Evolutionary conservation across 331 rosid species (phyloP), one percentile per base, ranked within the genome.

Genomic region (Malus hybrid): DNA sequence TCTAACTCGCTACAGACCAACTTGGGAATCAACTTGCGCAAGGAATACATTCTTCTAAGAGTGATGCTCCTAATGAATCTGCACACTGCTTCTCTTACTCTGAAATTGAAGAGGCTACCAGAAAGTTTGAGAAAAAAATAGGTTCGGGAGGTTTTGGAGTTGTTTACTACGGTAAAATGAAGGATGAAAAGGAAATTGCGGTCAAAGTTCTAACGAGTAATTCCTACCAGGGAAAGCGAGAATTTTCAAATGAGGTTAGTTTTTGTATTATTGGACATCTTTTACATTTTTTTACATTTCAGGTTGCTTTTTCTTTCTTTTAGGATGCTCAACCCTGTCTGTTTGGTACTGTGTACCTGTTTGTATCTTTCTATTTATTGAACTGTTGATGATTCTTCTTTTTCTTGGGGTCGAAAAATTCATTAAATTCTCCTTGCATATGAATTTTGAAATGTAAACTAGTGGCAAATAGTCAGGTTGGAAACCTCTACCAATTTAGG

Each of bases 71-170:
- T 76, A 77, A 85, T 66, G 96, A 93, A 79, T 84, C 85, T 68
- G 98, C 93, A 69, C 88, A 85, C 79, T 88, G 89, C 86, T 93
- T 88, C 84, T 77, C 80, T 70, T 75, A 50, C 71, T 74, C 83
- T 29, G 96, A 93, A 74, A 88, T 93, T 75, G 87, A 87, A 82
- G 84, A 77, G 55, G 88, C 96, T 24, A 93, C 97, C 12, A 83
- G 73, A 67, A 78, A 89, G 19, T 90, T 93, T 57, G 91, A 89
- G 88, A 89, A 70, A 73, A 85, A 86, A 75, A 90, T 93, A 79
- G 98, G 98, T 44, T 89, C 95, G 1, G 96, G 98, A 71, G 98
- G 98, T 76, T 93, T 93, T 68, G 98, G 98, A 70, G 87, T 89
- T 56, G 98, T 93, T 55, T 93, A 82, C 76, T 90, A 90, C 70